These are phyloP conservation scores for Alloteropsis semialata DNA, from an alignment of 176 grass and related monocot species.

Conservation along the genomic window DNA sequence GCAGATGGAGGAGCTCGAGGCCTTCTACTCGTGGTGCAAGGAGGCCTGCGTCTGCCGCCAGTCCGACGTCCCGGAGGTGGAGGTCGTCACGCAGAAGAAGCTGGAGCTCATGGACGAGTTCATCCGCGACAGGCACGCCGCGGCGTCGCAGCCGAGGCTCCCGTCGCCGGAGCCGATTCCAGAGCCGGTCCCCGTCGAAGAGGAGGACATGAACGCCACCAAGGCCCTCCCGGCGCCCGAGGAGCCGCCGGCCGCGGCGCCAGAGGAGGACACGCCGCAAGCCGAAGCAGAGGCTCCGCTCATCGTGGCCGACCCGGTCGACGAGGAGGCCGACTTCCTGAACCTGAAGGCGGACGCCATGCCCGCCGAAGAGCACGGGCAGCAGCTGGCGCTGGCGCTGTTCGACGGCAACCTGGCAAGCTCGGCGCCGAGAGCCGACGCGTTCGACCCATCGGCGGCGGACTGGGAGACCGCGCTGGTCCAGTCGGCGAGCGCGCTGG, in stretches of 20 bases:
- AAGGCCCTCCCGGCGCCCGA: slow-evolving; percentile 54
- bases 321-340: slow-evolving; percentile 53
- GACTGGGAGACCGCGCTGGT: slow-evolving; percentile 79
- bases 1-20: slow-evolving; percentile 63
- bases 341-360: slow-evolving; percentile 57
- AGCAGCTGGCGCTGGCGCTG: slow-evolving; percentile 55
- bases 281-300: background rate
- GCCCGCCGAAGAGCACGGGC: slow-evolving; percentile 49
- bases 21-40: slow-evolving; percentile 78
- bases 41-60: slow-evolving; percentile 49
- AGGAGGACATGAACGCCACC: slow-evolving; percentile 45
- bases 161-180: slow-evolving; percentile 13
- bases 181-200: background rate
- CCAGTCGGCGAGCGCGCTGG: slow-evolving; percentile 55
- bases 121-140: slow-evolving; percentile 59
- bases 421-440: slow-evolving; percentile 29
- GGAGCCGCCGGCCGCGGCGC: background rate
- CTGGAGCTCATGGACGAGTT: slow-evolving; percentile 90
- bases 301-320: background rate
- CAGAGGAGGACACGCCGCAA: background rate
- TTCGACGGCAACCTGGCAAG: slow-evolving; percentile 43
- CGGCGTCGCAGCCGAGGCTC: slow-evolving; percentile 13
- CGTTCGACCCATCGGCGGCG: slow-evolving; percentile 34
- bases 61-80: slow-evolving; percentile 75
- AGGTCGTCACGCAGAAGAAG: slow-evolving; percentile 68